A percentile compares a stretch with the other conserved stretches of the same genome.
Evolutionary conservation across 2,329 filamentous ascomycete species (phyloP).

Genomic region (Sclerotinia minor): DNA sequence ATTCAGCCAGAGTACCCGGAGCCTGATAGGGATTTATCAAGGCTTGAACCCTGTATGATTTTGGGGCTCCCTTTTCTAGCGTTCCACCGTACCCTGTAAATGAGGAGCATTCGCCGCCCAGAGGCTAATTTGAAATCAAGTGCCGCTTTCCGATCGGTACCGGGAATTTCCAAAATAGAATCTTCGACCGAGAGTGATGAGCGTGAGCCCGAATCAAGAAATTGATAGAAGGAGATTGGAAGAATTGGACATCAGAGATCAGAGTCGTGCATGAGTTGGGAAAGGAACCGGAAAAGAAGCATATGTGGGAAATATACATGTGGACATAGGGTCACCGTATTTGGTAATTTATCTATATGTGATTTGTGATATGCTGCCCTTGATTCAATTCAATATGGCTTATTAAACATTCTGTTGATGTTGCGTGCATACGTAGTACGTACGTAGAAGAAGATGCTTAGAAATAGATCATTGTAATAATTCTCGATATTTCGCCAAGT

Average conservation of each 20-base stretch:
- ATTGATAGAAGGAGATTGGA: slow-evolving; percentile 1
- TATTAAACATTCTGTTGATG: background rate
- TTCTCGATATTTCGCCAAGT: background rate
- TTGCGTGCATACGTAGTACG: background rate
- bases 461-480: background rate
- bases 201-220: background rate
- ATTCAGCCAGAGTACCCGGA: background rate
- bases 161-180: slow-evolving; percentile 12
- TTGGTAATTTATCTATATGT: background rate
- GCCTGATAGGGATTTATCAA: slow-evolving; percentile 9
- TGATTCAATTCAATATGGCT: background rate
- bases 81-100: background rate
- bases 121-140: slow-evolving; percentile 9
- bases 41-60: slow-evolving; percentile 9
- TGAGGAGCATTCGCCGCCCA: slow-evolving; percentile 3
- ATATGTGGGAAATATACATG: no score
- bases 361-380: background rate
- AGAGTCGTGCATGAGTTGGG: background rate
- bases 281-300: background rate
- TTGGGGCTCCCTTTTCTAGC: background rate
- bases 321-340: background rate
- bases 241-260: slow-evolving; percentile 3
- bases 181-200: slow-evolving; percentile 9
- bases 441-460: no score
- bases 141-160: slow-evolving; percentile 16